Conservation (phyloP, 768 basidiomycete genomes). For the Termitomyces sp. region DNA sequence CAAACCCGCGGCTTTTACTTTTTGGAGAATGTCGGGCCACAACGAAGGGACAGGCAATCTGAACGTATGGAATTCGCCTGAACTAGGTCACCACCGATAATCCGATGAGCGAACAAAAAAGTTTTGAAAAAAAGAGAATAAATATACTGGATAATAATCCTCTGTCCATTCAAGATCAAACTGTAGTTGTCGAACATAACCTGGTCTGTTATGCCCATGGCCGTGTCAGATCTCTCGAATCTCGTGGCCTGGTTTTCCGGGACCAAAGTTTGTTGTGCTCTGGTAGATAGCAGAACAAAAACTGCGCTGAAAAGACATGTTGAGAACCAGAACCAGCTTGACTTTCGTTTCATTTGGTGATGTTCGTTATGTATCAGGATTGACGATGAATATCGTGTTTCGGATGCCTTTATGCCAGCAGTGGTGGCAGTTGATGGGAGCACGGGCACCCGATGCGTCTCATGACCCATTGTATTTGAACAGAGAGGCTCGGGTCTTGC, state of each 20-base stretch:
- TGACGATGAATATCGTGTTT: not conserved
- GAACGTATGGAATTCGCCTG: constrained; percentile 85
- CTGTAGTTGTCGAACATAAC: constrained; percentile 67
- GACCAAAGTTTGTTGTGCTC: constrained; percentile 7
- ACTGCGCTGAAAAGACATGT: constrained; percentile 24
- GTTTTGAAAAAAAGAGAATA: not conserved
- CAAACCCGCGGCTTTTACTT: constrained; percentile 75
- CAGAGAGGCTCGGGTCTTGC: not conserved
- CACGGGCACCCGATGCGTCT: not conserved
- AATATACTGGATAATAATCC: constrained; percentile 69
- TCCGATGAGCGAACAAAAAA: not conserved
- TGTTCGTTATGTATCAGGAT: not conserved
- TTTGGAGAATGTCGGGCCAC: constrained; percentile 83
- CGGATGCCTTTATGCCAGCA: not conserved
- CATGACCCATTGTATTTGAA: constrained; percentile 1
- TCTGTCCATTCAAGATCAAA: constrained; percentile 63
- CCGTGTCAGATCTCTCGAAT: constrained; percentile 7
- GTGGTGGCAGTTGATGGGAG: not conserved
- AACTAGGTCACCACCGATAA: constrained; percentile 38
- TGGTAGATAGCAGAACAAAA: constrained; percentile 23
- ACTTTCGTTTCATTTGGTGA: constrained; percentile 18
- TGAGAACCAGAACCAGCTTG: constrained; percentile 25
- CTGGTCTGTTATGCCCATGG: constrained; percentile 29
- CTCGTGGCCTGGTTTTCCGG: not conserved
- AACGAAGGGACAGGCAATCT: constrained; percentile 74